Evolutionary conservation across 192 early-diverging fungal species (phyloP).

Genomic region (Phycomyces nitens): DNA sequence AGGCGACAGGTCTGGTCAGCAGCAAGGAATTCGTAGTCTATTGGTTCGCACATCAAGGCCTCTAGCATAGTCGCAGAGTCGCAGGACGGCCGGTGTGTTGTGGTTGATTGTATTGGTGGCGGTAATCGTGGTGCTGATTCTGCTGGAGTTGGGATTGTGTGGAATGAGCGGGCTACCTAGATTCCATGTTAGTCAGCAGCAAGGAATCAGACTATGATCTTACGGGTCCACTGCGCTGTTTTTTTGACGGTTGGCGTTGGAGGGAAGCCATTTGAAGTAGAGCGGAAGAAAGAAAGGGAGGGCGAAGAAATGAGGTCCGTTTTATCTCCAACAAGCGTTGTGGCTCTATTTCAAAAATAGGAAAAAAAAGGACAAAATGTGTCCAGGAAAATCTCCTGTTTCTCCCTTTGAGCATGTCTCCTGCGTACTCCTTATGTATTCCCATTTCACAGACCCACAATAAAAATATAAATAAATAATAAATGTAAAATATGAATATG

Average conservation of each 20-base stretch:
- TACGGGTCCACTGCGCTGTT: too few relatives aligned
- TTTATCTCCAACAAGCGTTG: not conserved
- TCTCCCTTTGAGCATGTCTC: not conserved
- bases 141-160: not conserved
- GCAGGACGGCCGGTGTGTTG: not conserved
- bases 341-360: conserved; percentile 2
- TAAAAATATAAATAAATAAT: not conserved
- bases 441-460: not conserved
- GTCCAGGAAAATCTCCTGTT: not conserved
- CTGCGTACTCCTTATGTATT: not conserved
- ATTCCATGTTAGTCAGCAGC: too few relatives aligned
- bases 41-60: not conserved
- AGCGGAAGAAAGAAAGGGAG: not conserved
- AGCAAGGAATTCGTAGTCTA: not conserved
- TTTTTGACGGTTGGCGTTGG: too few relatives aligned
- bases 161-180: too few relatives aligned
- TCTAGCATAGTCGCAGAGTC: not conserved
- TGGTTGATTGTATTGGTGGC: not conserved
- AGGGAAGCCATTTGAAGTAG: too few relatives aligned
- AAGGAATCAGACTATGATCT: too few relatives aligned
- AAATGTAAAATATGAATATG: not conserved
- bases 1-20: not conserved
- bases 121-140: not conserved
- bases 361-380: not conserved
- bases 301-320: not conserved